Conservation (phyloP, 2,329 filamentous ascomycete species). For the Fusarium sambucinum region DNA sequence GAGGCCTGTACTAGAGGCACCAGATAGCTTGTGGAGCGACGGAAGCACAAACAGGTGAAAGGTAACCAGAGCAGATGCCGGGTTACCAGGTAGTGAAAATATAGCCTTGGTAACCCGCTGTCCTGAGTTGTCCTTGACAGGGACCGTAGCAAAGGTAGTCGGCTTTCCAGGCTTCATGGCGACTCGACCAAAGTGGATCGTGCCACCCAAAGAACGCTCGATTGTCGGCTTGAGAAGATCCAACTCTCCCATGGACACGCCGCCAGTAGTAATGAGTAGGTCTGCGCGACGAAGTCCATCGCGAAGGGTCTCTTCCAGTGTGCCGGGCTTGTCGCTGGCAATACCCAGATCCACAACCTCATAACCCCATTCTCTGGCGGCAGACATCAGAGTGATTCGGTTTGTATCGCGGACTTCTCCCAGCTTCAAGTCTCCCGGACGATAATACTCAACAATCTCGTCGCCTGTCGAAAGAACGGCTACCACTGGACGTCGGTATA, state of each 20-base stretch:
- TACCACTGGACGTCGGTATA: conserved; percentile 82
- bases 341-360: conserved; percentile 88
- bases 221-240: conserved; percentile 97
- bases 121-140: conserved; percentile 70
- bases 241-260: conserved; percentile 97
- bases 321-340: conserved; percentile 77
- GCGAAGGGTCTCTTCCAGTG: conserved; percentile 82
- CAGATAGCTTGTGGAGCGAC: conserved; percentile 80
- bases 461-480: conserved; percentile 95
- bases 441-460: conserved; percentile 84
- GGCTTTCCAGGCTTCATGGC: conserved; percentile 99
- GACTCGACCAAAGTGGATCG: conserved; percentile 95
- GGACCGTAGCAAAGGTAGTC: conserved; percentile 93
- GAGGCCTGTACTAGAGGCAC: conserved; percentile 75
- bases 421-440: conserved; percentile 70
- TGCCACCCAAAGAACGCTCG: conserved; percentile 88
- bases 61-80: conserved; percentile 91
- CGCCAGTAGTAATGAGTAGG: conserved; percentile 90
- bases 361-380: conserved; percentile 79
- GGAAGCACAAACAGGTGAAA: conserved; percentile 95
- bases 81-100: conserved; percentile 94
- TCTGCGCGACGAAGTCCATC: conserved; percentile 80
- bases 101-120: conserved; percentile 75
- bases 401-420: conserved; percentile 97
- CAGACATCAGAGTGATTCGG: conserved; percentile 85